Conservation (phyloP, 768 basidiomycete genomes). For the Boletus pseudo-olivaceus region DNA sequence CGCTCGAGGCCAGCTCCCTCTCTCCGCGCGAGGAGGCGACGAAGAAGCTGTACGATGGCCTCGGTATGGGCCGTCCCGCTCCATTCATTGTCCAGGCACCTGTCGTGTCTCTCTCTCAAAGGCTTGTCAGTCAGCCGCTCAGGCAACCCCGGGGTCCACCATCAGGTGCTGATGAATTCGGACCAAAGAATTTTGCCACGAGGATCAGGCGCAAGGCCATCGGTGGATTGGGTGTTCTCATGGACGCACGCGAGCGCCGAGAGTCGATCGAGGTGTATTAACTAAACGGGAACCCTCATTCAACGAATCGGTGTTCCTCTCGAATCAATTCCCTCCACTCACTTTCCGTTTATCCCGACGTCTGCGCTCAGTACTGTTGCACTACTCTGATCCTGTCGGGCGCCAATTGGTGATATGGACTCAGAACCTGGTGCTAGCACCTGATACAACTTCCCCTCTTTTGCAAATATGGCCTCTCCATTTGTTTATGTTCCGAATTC, state of each 20-base stretch:
- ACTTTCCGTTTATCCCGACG: constrained; percentile 8
- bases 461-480: constrained; percentile 22
- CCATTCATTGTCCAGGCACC: constrained; percentile 30
- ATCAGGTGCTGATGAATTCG: constrained; percentile 80
- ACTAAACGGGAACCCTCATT: constrained; percentile 38
- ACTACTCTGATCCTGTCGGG: constrained; percentile 8
- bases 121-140: constrained; percentile 66
- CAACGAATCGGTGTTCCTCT: constrained; percentile 10
- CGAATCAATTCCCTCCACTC: constrained; percentile 19
- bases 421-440: constrained; percentile 24
- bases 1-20: constrained; percentile 49
- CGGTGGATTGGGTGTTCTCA: constrained; percentile 72
- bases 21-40: constrained; percentile 84
- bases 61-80: constrained; percentile 75
- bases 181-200: constrained; percentile 85
- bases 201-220: constrained; percentile 83
- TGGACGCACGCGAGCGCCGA: constrained; percentile 78
- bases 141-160: constrained; percentile 89
- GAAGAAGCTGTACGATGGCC: constrained; percentile 85
- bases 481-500: constrained; percentile 21
- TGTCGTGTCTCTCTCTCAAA: constrained; percentile 37
- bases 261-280: constrained; percentile 71
- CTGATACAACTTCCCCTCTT: constrained; percentile 21
- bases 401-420: constrained; percentile 17
- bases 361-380: constrained; percentile 16